phyloP scores from a whole-genome alignment of 306 rosid genomes.

The Castanospermum australe region DNA sequence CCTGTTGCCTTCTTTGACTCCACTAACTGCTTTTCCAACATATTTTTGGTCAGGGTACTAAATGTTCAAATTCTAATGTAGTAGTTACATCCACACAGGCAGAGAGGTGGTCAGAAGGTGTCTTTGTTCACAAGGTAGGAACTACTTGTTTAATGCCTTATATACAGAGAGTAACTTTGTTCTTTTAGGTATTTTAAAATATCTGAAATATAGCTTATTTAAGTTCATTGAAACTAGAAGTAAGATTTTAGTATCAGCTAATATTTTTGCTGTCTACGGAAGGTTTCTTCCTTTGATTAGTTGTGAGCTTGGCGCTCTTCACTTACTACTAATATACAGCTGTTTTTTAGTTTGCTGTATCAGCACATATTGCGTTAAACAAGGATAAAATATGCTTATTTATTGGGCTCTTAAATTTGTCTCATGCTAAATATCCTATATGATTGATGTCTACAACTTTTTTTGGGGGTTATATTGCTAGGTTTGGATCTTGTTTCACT shows the following conservation, averaged over 20 bases:
- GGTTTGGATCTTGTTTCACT: not conserved
- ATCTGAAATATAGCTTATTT: not conserved
- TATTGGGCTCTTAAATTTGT: not conserved
- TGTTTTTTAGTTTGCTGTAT: not conserved
- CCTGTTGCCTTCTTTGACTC: not conserved
- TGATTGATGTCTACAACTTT: not conserved
- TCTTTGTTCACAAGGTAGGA: slow-evolving; percentile 37
- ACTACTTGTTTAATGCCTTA: not conserved
- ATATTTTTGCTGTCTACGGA: not conserved
- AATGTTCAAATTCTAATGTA: slow-evolving; percentile 12
- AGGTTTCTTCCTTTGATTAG: too few relatives aligned
- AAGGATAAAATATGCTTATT: not conserved
- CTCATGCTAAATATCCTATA: not conserved
- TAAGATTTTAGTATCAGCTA: not conserved
- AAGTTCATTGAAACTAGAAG: not conserved
- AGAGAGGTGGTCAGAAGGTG: slow-evolving; percentile 32
- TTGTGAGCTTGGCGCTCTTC: not conserved
- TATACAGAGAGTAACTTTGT: not conserved
- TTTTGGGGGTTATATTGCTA: not conserved
- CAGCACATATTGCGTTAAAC: not conserved
- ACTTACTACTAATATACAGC: not conserved
- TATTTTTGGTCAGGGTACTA: slow-evolving; percentile 26
- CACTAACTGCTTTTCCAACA: not conserved
- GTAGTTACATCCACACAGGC: slow-evolving; percentile 11
- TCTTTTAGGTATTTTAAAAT: not conserved